Percentiles rank a stretch among this genome's conserved stretches.
Evolutionary conservation across 179 eudicot species (phyloP).

Genomic region (Heliamphora pulchella): DNA sequence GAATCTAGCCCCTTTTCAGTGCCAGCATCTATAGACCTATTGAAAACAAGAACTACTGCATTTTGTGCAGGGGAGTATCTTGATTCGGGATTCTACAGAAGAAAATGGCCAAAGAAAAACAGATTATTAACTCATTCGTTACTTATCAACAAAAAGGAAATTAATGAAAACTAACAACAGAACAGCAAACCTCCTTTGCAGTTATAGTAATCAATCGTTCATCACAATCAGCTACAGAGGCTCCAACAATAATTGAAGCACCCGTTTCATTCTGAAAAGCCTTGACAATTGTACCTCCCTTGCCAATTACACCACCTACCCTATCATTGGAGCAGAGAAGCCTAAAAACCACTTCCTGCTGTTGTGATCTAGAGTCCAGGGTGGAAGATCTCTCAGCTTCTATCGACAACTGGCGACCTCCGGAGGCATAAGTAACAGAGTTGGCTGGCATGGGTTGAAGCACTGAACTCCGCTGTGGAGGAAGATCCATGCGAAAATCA

Average conservation of each 20-base stretch:
- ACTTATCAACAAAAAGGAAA: neutral
- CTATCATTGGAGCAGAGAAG: slow-evolving; percentile 57
- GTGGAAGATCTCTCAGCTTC: slow-evolving; percentile 29
- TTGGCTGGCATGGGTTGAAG: slow-evolving; percentile 27
- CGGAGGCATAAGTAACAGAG: slow-evolving; percentile 28
- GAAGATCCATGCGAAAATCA: slow-evolving; percentile 29
- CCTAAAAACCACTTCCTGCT: slow-evolving; percentile 47
- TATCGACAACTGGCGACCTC: slow-evolving; percentile 22
- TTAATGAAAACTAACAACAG: neutral
- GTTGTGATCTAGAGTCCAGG: slow-evolving; percentile 26
- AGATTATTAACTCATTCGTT: neutral
- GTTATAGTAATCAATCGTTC: slow-evolving; percentile 66
- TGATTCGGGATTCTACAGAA: slow-evolving; percentile 48
- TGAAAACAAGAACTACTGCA: slow-evolving; percentile 58
- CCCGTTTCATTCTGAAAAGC: slow-evolving; percentile 69
- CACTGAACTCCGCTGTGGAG: slow-evolving; percentile 26
- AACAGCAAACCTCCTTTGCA: slow-evolving; percentile 54
- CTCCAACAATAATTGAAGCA: slow-evolving; percentile 56
- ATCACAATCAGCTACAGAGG: slow-evolving; percentile 37
- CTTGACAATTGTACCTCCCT: slow-evolving; percentile 60
- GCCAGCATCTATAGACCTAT: slow-evolving; percentile 47
- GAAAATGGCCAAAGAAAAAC: slow-evolving; percentile 14
- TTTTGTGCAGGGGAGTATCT: slow-evolving; percentile 69
- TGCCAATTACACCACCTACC: slow-evolving; percentile 78
- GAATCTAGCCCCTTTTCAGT: slow-evolving; percentile 42